A percentile compares a stretch with the other conserved stretches of the same genome.
These are phyloP conservation scores for Elsinoe arachidis DNA, from an alignment of 2,329 filamentous ascomycete species.

Conservation along the genomic window DNA sequence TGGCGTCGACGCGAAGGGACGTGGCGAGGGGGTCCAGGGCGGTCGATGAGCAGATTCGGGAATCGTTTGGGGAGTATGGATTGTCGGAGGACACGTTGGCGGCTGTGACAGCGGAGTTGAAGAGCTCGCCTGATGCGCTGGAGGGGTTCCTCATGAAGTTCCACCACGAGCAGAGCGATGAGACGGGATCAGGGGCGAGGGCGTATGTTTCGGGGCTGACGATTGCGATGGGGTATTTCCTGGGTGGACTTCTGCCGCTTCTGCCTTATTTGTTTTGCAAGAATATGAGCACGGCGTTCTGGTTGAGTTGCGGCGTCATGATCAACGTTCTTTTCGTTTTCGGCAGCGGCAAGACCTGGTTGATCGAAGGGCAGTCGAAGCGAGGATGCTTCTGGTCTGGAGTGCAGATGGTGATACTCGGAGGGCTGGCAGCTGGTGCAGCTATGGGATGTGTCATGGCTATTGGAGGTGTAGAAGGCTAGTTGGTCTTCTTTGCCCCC, in stretches of 20 bases:
- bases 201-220: constrained; percentile 51
- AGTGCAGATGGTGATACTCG: constrained; percentile 56
- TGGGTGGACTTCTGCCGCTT: constrained; percentile 63
- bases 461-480: background rate
- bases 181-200: constrained; percentile 33
- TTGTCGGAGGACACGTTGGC: constrained; percentile 28
- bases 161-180: constrained; percentile 38
- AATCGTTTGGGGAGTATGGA: constrained; percentile 34
- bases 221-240: constrained; percentile 60
- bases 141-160: constrained; percentile 42
- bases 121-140: constrained; percentile 25
- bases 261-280: constrained; percentile 57
- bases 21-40: constrained; percentile 16
- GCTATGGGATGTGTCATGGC: constrained; percentile 42
- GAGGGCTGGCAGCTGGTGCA: constrained; percentile 56
- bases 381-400: constrained; percentile 29
- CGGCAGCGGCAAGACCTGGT: constrained; percentile 55
- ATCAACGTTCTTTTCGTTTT: constrained; percentile 53
- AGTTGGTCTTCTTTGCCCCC: constrained; percentile 8
- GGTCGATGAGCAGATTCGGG: constrained; percentile 32
- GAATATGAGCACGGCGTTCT: constrained; percentile 41
- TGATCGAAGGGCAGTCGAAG: constrained; percentile 35
- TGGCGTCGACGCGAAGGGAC: constrained; percentile 31
- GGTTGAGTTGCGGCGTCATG: constrained; percentile 53
- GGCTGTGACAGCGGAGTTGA: constrained; percentile 18